Evolutionary conservation across 257 asterid genomes (phyloP).

Genomic region (Solanum dulcamara): DNA sequence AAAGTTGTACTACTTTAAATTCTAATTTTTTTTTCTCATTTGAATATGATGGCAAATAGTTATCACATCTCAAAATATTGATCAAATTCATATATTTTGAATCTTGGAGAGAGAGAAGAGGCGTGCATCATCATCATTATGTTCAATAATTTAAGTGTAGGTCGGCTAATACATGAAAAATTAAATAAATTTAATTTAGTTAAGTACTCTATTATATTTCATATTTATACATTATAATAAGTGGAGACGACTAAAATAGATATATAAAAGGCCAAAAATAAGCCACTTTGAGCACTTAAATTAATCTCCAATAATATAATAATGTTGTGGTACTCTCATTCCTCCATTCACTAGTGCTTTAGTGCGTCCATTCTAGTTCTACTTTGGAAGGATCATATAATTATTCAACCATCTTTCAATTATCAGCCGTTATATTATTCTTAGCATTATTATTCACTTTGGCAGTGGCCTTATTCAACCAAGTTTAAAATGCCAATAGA

Average conservation of each 20-base stretch:
- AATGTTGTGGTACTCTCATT: not conserved
- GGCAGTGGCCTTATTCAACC: not conserved
- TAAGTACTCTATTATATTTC: too few relatives aligned
- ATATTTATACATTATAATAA: not conserved
- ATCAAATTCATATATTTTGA: too few relatives aligned
- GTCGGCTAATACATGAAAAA: not conserved
- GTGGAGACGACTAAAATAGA: not conserved
- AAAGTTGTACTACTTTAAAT: too few relatives aligned
- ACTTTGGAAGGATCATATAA: not conserved
- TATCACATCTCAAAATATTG: too few relatives aligned
- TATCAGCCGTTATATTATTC: not conserved
- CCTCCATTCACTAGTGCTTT: not conserved
- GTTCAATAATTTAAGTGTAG: not conserved
- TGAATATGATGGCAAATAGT: too few relatives aligned
- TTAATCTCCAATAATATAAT: not conserved
- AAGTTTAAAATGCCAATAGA: not conserved
- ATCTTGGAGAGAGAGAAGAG: too few relatives aligned
- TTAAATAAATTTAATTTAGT: too few relatives aligned
- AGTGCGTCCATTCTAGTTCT: not conserved
- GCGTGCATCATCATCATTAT: not conserved
- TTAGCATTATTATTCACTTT: not conserved
- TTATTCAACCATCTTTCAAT: not conserved
- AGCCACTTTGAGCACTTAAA: conserved; percentile 1
- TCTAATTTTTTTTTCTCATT: too few relatives aligned
- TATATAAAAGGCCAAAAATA: not conserved